Evolutionary conservation across 176 grass and related monocot species (phyloP).

Genomic region (Oryza coarctata): DNA sequence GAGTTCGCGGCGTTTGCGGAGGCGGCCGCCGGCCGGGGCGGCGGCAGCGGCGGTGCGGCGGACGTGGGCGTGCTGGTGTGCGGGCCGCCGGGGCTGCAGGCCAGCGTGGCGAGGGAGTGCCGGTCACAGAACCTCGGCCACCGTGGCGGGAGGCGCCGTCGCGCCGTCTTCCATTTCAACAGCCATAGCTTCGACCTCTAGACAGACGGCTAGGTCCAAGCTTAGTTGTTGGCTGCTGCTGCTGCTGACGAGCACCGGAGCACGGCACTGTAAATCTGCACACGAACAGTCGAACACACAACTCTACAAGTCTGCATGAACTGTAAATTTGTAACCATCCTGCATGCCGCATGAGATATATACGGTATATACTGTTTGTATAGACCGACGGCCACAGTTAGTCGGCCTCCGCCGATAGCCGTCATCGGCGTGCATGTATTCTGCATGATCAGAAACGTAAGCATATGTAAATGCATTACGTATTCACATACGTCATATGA

Average conservation of each 20-base stretch:
- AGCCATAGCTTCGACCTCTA: slow-evolving; percentile 97
- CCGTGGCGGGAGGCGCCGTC: slow-evolving; percentile 39
- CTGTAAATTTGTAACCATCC: slow-evolving; percentile 13
- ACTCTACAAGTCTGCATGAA: too few species aligned
- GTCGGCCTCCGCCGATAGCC: too few species aligned
- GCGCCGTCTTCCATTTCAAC: slow-evolving; percentile 89
- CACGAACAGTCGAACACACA: too few species aligned
- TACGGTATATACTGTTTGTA: background rate
- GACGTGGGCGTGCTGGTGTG: slow-evolving; percentile 73
- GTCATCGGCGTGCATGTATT: background rate
- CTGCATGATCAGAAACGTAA: background rate
- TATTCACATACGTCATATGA: background rate
- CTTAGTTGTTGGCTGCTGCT: background rate
- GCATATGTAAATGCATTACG: background rate
- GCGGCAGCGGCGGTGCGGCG: slow-evolving; percentile 18
- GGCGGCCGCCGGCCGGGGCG: slow-evolving; percentile 10
- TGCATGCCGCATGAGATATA: too few species aligned
- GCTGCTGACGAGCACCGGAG: background rate
- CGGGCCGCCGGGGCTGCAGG: slow-evolving; percentile 64
- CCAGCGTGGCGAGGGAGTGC: slow-evolving; percentile 77
- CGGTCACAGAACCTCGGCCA: slow-evolving; percentile 64
- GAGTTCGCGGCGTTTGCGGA: slow-evolving; percentile 52
- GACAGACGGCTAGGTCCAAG: background rate
- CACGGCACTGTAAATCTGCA: background rate
- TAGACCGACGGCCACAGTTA: background rate